These are phyloP conservation scores for Pinus tabuliformis DNA, from an alignment of 75 land plant species.

Conservation along the genomic window DNA sequence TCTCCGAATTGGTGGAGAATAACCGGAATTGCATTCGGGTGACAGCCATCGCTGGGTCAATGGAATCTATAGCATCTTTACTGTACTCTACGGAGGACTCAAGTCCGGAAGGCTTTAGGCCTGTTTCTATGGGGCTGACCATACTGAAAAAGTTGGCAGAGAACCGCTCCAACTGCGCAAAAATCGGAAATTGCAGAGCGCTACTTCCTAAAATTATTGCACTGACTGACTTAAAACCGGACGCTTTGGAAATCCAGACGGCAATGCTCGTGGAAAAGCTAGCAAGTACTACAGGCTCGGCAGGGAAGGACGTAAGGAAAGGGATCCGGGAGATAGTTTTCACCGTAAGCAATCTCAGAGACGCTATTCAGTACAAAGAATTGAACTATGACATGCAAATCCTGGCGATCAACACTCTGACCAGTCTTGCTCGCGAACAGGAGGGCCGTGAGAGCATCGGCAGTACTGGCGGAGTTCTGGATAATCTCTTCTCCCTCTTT, in stretches of 20 bases:
- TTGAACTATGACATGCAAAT: slow-evolving; percentile 33
- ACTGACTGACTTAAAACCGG: no score
- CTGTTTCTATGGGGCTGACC: no score
- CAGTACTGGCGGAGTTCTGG: slow-evolving; percentile 71
- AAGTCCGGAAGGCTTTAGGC: no score
- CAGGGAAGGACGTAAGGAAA: slow-evolving; percentile 46
- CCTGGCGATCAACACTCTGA: slow-evolving; percentile 60
- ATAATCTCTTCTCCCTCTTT: slow-evolving; percentile 49
- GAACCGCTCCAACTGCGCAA: no score
- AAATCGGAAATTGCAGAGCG: no score
- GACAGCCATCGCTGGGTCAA: no score
- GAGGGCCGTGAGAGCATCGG: slow-evolving; percentile 78
- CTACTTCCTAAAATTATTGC: no score
- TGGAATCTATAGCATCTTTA: no score
- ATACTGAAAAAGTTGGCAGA: no score
- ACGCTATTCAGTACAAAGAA: slow-evolving; percentile 13
- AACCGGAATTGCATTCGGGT: no score
- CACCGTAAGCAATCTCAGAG: slow-evolving; percentile 20
- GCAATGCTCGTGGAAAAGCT: slow-evolving; percentile 44
- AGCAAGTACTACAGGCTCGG: slow-evolving; percentile 7
- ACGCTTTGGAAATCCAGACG: no score
- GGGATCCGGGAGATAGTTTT: slow-evolving; percentile 70
- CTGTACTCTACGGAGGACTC: no score
- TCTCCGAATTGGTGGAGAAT: slow-evolving; percentile 25
- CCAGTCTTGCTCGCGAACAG: slow-evolving; percentile 10